These are phyloP conservation scores for Celoporthe dispersa DNA, from an alignment of 2,329 filamentous ascomycete species.

Conservation along the genomic window DNA sequence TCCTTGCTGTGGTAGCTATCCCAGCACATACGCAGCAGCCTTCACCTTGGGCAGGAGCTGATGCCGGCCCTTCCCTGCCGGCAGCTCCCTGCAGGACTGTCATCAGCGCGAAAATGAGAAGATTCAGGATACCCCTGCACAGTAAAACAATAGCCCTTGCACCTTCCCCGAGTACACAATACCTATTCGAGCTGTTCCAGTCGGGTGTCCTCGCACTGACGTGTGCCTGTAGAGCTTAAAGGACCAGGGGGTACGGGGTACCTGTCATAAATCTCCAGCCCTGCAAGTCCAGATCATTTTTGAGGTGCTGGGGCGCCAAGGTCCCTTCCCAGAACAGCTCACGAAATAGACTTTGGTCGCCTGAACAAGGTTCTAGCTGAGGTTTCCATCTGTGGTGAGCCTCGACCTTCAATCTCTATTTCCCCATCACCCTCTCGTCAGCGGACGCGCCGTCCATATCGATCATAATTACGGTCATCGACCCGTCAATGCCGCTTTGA, in stretches of 20 bases:
- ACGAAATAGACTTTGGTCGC: background rate
- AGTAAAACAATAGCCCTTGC: background rate
- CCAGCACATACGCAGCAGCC: background rate
- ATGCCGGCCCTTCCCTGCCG: background rate
- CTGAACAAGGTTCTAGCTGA: background rate
- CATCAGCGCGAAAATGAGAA: background rate
- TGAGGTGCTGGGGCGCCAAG: background rate
- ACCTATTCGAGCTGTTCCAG: background rate
- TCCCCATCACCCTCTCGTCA: background rate
- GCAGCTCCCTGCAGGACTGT: background rate
- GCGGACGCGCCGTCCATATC: background rate
- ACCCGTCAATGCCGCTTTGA: background rate
- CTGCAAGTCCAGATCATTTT: background rate
- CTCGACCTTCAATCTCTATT: background rate
- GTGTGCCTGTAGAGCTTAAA: background rate
- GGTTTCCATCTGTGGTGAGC: background rate
- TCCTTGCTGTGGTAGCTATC: background rate
- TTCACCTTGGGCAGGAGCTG: background rate
- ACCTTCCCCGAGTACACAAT: background rate
- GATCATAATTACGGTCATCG: background rate
- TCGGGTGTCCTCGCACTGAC: background rate
- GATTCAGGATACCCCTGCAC: background rate
- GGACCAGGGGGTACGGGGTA: background rate
- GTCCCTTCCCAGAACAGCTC: background rate
- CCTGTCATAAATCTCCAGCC: background rate